phyloP scores from a whole-genome alignment of 2,329 filamentous ascomycete genomes.

The Neofusicoccum sp. region DNA sequence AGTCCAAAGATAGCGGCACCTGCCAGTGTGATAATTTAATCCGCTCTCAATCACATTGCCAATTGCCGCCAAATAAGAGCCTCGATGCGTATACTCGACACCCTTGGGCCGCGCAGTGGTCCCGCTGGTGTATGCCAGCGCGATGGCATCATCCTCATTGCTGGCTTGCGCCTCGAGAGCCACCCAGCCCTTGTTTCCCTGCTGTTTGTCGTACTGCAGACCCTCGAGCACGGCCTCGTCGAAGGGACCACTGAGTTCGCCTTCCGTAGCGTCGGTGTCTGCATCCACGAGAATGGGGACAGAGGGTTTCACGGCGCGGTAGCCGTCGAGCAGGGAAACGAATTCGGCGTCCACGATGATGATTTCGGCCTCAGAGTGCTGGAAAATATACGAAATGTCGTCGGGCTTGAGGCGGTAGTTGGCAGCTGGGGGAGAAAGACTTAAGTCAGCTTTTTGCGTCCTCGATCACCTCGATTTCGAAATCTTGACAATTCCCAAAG shows the following conservation, averaged over 20 bases:
- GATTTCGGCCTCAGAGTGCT: conserved; percentile 78
- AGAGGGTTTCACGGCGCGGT: conserved; percentile 57
- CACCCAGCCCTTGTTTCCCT: conserved; percentile 70
- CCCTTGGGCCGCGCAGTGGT: conserved; percentile 92
- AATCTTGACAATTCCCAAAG: too few relatives aligned
- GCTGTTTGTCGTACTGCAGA: conserved; percentile 65
- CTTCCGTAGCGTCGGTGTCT: conserved; percentile 76
- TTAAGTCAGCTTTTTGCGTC: neutral
- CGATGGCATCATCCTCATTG: conserved; percentile 78
- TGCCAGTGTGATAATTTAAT: conserved; percentile 66
- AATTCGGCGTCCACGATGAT: conserved; percentile 89
- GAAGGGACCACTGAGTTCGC: conserved; percentile 73
- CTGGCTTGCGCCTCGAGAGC: conserved; percentile 67
- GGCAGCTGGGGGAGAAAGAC: conserved; percentile 43
- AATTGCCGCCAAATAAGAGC: conserved; percentile 79
- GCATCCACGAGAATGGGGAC: conserved; percentile 76
- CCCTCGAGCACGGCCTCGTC: conserved; percentile 82
- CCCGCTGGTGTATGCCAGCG: conserved; percentile 89
- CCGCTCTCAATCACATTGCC: conserved; percentile 87
- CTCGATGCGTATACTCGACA: conserved; percentile 86
- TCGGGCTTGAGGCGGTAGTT: conserved; percentile 77
- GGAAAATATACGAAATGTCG: conserved; percentile 88
- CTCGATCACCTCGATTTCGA: too few relatives aligned
- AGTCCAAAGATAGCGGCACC: conserved; percentile 86
- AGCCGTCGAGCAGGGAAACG: conserved; percentile 65